These are phyloP conservation scores for Kwoniella sp. DNA, from an alignment of 768 basidiomycete genomes.

Conservation along the genomic window DNA sequence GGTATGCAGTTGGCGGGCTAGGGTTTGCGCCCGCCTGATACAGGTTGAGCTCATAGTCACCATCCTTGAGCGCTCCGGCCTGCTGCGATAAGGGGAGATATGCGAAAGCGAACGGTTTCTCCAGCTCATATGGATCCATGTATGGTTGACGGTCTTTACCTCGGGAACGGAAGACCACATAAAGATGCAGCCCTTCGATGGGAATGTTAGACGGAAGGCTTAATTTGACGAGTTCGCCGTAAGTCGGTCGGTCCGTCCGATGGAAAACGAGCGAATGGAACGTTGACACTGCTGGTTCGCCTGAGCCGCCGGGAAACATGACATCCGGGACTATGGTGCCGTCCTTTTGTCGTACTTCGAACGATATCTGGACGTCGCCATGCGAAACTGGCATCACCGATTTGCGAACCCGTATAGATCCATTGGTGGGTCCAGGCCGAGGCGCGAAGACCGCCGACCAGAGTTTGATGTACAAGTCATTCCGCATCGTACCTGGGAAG, in stretches of 20 bases:
- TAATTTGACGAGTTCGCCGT: constrained; percentile 87
- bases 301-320: constrained; percentile 71
- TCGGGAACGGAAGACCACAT: constrained; percentile 80
- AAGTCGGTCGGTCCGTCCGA: constrained; percentile 82
- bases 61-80: constrained; percentile 79
- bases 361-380: constrained; percentile 78
- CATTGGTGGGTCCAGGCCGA: constrained; percentile 35
- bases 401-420: constrained; percentile 38
- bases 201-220: constrained; percentile 57
- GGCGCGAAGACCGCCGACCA: constrained; percentile 85
- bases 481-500: constrained; percentile 84
- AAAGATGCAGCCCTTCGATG: constrained; percentile 78
- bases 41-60: constrained; percentile 75
- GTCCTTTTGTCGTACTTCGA: constrained; percentile 75
- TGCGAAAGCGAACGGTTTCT: constrained; percentile 84
- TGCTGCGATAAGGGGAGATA: constrained; percentile 82
- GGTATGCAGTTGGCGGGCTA: constrained; percentile 68
- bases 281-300: constrained; percentile 71
- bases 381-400: constrained; percentile 23
- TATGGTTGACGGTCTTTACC: constrained; percentile 45
- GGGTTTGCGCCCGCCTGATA: constrained; percentile 72
- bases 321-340: constrained; percentile 66
- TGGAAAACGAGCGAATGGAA: constrained; percentile 90
- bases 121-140: constrained; percentile 53
- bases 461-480: constrained; percentile 92